A percentile compares a stretch with the other conserved stretches of the same genome.
Conservation (phyloP, 345 rosid species). For the Geranium brycei region DNA sequence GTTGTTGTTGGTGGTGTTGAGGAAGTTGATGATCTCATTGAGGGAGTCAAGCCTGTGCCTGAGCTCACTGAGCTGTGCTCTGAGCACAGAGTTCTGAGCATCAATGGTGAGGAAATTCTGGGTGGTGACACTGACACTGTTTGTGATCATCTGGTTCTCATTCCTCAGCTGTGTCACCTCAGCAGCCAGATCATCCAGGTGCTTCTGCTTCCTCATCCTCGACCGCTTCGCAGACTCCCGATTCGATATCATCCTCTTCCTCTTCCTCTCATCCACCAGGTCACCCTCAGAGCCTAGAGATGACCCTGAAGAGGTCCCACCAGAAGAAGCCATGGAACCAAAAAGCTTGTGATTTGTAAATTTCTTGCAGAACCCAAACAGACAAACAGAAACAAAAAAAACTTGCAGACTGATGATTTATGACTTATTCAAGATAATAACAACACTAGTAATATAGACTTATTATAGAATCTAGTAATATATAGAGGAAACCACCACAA, state of each 20-base stretch:
- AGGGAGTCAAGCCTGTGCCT: slow-evolving; percentile 49
- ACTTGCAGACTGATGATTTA: too few species aligned
- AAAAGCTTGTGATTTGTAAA: too few species aligned
- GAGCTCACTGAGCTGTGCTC: slow-evolving; percentile 65
- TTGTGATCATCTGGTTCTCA: slow-evolving; percentile 45
- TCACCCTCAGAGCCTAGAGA: slow-evolving; percentile 49
- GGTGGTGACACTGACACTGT: slow-evolving; percentile 45
- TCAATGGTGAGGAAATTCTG: slow-evolving; percentile 42
- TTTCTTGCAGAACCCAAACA: neutral
- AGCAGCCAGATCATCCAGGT: slow-evolving; percentile 55
- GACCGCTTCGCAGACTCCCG: slow-evolving; percentile 93
- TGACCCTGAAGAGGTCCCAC: slow-evolving; percentile 45
- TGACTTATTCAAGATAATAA: neutral
- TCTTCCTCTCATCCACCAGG: slow-evolving; percentile 64
- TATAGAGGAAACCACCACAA: neutral
- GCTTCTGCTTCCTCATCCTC: slow-evolving; percentile 84
- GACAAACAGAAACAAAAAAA: neutral
- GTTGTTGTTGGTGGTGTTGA: slow-evolving; percentile 18
- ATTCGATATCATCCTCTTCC: slow-evolving; percentile 83
- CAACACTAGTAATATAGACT: too few species aligned
- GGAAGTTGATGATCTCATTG: slow-evolving; percentile 42
- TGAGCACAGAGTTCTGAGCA: slow-evolving; percentile 60
- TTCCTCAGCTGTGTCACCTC: slow-evolving; percentile 38
- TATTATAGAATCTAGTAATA: too few species aligned
- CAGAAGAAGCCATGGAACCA: slow-evolving; percentile 46